These are phyloP conservation scores for Myxozyma udenii DNA, from an alignment of 805 yeast species.

Conservation along the genomic window DNA sequence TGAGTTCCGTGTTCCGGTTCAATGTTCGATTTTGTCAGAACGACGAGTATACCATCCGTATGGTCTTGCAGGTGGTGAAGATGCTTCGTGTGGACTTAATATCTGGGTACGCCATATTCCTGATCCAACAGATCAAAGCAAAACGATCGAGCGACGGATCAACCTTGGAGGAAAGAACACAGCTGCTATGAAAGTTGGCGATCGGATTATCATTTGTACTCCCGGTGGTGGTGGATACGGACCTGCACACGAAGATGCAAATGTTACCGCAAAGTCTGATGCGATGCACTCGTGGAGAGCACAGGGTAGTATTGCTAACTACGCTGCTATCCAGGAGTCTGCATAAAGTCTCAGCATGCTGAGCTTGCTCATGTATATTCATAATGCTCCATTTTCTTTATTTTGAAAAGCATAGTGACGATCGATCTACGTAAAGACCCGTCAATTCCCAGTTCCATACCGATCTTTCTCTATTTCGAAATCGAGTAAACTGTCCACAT, in stretches of 20 bases:
- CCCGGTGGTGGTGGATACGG: constrained; percentile 92
- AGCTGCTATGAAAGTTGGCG: constrained; percentile 57
- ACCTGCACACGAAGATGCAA: constrained; percentile 17
- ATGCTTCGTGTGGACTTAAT: constrained; percentile 71
- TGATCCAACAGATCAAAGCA: constrained; percentile 34
- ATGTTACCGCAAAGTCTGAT: constrained; percentile 3
- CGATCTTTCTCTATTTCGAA: no score
- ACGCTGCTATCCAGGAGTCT: constrained; percentile 23
- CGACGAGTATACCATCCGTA: constrained; percentile 81
- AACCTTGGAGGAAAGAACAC: constrained; percentile 70
- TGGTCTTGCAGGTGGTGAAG: constrained; percentile 79
- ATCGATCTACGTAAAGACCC: no score
- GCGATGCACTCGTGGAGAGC: constrained; percentile 23
- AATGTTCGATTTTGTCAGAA: constrained; percentile 80
- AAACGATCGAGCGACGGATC: constrained; percentile 31
- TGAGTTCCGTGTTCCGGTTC: constrained; percentile 66
- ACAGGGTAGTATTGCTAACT: constrained; percentile 26
- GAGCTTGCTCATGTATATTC: no score
- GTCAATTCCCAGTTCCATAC: no score
- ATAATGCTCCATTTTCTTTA: no score
- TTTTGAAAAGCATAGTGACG: no score
- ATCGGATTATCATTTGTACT: constrained; percentile 61
- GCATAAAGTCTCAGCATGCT: no score
- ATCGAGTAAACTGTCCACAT: no score
- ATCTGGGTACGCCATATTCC: constrained; percentile 39